These are phyloP conservation scores for Lactarius trivialis DNA, from an alignment of 768 basidiomycete genomes.

Conservation along the genomic window DNA sequence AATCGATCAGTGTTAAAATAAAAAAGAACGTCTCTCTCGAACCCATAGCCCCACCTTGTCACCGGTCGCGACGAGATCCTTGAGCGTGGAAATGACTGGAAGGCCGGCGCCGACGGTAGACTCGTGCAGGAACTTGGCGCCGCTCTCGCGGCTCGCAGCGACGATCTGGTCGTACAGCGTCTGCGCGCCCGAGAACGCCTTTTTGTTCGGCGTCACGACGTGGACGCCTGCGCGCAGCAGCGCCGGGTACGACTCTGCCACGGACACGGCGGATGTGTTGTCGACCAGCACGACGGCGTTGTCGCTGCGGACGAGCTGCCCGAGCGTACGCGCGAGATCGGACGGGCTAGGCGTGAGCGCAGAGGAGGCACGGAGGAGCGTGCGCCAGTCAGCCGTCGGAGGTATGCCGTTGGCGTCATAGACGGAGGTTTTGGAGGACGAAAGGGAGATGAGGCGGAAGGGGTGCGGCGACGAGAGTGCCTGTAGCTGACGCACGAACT, in stretches of 20 bases:
- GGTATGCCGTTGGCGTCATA: slow-evolving; percentile 45
- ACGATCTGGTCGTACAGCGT: slow-evolving; percentile 65
- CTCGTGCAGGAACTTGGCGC: slow-evolving; percentile 75
- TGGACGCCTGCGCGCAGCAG: slow-evolving; percentile 75
- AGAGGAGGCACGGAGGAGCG: slow-evolving; percentile 44
- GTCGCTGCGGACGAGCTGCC: slow-evolving; percentile 38
- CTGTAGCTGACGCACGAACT: slow-evolving; percentile 77
- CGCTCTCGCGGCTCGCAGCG: slow-evolving; percentile 47
- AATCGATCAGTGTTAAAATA: neutral
- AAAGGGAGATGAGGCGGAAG: slow-evolving; percentile 64
- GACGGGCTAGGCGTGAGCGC: slow-evolving; percentile 36
- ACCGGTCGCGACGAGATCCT: slow-evolving; percentile 86
- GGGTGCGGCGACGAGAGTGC: slow-evolving; percentile 48
- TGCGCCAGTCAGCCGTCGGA: slow-evolving; percentile 37
- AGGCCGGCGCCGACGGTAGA: slow-evolving; percentile 94
- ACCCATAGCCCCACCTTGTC: slow-evolving; percentile 55
- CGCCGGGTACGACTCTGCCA: slow-evolving; percentile 76
- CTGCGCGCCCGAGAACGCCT: slow-evolving; percentile 77
- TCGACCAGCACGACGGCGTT: slow-evolving; percentile 74
- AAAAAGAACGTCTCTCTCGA: neutral
- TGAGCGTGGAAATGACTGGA: slow-evolving; percentile 86
- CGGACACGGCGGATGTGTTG: slow-evolving; percentile 80
- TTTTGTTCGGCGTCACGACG: slow-evolving; percentile 97
- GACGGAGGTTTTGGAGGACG: slow-evolving; percentile 57
- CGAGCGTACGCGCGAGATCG: slow-evolving; percentile 38